Percentiles rank a stretch among this genome's conserved stretches.
phyloP scores from a whole-genome alignment of 176 grass and related monocot genomes.

The Carex myosuroides region DNA sequence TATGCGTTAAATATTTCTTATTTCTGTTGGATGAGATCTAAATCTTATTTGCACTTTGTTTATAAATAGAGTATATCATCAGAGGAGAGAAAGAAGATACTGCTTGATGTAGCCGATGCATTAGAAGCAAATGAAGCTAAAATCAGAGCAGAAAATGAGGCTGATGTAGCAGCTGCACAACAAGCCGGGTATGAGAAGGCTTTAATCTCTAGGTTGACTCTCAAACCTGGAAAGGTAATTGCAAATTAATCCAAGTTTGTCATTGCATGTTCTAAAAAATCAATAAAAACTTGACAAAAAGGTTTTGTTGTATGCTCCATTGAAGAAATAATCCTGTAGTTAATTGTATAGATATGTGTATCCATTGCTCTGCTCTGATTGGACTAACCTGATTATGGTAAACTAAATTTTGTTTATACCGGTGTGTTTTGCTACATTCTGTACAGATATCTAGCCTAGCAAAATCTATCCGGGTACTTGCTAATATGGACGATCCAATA shows the following conservation, averaged over 20 bases:
- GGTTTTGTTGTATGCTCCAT: not conserved
- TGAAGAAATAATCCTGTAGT: not conserved
- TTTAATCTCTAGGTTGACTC: slow-evolving; percentile 69
- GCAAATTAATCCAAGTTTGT: not conserved
- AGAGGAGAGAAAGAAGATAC: slow-evolving; percentile 74
- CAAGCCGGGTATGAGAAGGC: slow-evolving; percentile 68
- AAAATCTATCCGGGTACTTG: slow-evolving; percentile 78
- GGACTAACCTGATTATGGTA: slow-evolving; percentile 10
- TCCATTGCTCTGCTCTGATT: not conserved
- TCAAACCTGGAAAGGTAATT: slow-evolving; percentile 76
- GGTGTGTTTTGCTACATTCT: not conserved
- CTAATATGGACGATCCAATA: slow-evolving; percentile 92
- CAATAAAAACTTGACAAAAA: not conserved
- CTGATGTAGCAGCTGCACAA: slow-evolving; percentile 64
- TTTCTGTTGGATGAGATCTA: not conserved
- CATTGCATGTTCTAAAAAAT: not conserved
- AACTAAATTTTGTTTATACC: not conserved
- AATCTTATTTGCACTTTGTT: not conserved
- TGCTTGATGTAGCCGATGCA: slow-evolving; percentile 78
- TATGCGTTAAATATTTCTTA: not conserved
- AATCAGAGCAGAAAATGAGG: slow-evolving; percentile 80
- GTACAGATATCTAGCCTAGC: slow-evolving; percentile 79
- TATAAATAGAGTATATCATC: slow-evolving; percentile 64
- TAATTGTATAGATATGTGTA: not conserved
- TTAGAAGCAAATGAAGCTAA: slow-evolving; percentile 60